Base-by-base conservation (phyloP, 2,329 filamentous ascomycete species). In the Ceratocystis cubensis region DNA sequence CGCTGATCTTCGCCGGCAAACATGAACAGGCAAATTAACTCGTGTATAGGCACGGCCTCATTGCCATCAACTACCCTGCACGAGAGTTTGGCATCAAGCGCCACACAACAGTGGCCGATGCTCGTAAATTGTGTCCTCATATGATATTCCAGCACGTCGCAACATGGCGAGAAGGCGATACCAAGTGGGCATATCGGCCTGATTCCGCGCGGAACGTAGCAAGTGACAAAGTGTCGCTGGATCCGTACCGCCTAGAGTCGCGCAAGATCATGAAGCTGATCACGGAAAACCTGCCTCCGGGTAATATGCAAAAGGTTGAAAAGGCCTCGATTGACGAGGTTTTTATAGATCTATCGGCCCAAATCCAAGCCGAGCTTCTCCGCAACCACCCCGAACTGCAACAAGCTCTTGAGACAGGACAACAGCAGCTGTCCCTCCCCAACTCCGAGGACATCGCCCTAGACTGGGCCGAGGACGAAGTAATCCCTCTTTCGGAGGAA, bases 261-360 rank as follows among this genome's bases (percentile, higher is more conserved):
- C 83, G 91, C 69, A 88, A 82, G 76, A 96, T 97, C 67, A 75
- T 97, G 71, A 83, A 85, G 10, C 76, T 85, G 66, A 89, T 97
- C 73, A 93, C 91, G 73, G 87, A 88, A 3, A 78, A 79, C 44
- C 76, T 96, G 57, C 88, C 88, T 1, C 88, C 88, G 1, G 74
- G 81, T 0, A 75, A 82, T 56, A 74, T 85, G 69, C 88, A 91
- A 73, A 85, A 81, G 71, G 84, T 96, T 57, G 93, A 99, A 78
- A 99, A 97, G 74, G 94, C 93, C 20, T 88, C 91, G 72, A 89
- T 97, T 66, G 94, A 99, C 74, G 94, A 99, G 75, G 91, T 96
- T 7, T 99, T 96, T 73, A 78, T 97, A 68, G 94, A 99, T 75
- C 76, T 99, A 63, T 96, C 91, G 8, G 87, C 88, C 0, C 88